Evolutionary conservation across 768 basidiomycete species (phyloP).

Genomic region (Mycena chlorophos): DNA sequence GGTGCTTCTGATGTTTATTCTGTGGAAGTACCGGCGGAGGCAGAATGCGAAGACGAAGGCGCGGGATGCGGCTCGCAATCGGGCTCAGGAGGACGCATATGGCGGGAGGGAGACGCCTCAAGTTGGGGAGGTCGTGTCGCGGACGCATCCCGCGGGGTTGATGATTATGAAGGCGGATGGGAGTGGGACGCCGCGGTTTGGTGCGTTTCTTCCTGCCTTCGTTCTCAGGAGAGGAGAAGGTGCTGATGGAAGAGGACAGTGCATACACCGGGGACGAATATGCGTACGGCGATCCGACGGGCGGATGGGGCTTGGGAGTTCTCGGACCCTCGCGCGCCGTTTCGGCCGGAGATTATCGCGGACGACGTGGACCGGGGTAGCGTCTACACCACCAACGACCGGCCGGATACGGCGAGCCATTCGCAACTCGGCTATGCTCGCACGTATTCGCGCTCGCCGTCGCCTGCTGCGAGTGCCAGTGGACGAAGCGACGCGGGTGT

Average conservation of each 20-base stretch:
- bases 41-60: slow-evolving; percentile 6
- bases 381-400: too few species aligned
- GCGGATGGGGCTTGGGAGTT: slow-evolving; percentile 61
- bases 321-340: slow-evolving; percentile 41
- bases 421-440: too few species aligned
- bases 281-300: slow-evolving; percentile 57
- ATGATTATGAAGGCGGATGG: slow-evolving; percentile 41
- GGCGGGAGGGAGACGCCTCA: too few species aligned
- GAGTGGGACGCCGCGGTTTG: slow-evolving; percentile 38
- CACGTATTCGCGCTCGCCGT: too few species aligned
- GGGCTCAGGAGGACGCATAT: slow-evolving; percentile 27
- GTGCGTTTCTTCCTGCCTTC: slow-evolving; percentile 30
- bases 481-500: too few species aligned
- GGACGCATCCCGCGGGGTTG: slow-evolving; percentile 37
- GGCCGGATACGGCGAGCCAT: too few species aligned
- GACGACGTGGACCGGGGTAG: neutral
- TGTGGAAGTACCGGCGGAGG: slow-evolving; percentile 36
- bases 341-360: slow-evolving; percentile 15
- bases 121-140: slow-evolving; percentile 29
- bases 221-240: neutral
- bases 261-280: slow-evolving; percentile 54
- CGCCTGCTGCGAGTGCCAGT: too few species aligned
- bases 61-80: slow-evolving; percentile 17
- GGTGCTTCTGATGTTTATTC: slow-evolving; percentile 30
- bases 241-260: slow-evolving; percentile 37